Percentiles rank a stretch among this genome's conserved stretches.
Evolutionary conservation across 2,329 filamentous ascomycete genomes (phyloP).

Genomic region (Ophiocordyceps australis): DNA sequence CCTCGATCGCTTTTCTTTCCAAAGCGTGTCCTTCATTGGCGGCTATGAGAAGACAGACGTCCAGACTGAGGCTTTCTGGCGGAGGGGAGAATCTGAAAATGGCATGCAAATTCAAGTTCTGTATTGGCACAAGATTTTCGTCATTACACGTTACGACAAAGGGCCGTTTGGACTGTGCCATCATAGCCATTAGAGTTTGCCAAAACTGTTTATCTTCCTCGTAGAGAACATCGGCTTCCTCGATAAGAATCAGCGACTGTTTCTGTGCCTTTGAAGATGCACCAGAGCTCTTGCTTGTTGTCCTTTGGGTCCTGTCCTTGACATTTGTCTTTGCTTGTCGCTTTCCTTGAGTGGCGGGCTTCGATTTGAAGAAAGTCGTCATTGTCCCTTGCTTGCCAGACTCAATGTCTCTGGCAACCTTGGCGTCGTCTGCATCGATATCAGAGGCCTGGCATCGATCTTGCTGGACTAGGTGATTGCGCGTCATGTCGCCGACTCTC

Average conservation of each 20-base stretch:
- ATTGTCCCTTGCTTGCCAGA: slow-evolving; percentile 62
- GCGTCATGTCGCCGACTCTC: slow-evolving; percentile 89
- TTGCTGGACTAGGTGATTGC: slow-evolving; percentile 68
- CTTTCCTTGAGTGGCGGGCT: slow-evolving; percentile 12
- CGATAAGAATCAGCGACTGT: slow-evolving; percentile 83
- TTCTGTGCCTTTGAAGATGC: slow-evolving; percentile 42
- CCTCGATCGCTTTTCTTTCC: slow-evolving; percentile 42
- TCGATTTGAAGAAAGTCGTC: slow-evolving; percentile 60
- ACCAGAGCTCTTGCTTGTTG: too few relatives aligned
- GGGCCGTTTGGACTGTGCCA: slow-evolving; percentile 71
- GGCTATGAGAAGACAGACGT: slow-evolving; percentile 67
- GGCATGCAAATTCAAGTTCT: slow-evolving; percentile 62
- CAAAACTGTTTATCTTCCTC: slow-evolving; percentile 95
- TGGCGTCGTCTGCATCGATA: slow-evolving; percentile 10
- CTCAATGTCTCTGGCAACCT: slow-evolving; percentile 31
- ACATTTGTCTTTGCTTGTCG: too few relatives aligned
- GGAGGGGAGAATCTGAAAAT: slow-evolving; percentile 61
- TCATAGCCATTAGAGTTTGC: slow-evolving; percentile 60
- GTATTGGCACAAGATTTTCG: slow-evolving; percentile 61
- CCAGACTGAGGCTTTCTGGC: slow-evolving; percentile 48
- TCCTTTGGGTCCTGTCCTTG: too few relatives aligned
- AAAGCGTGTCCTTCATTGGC: slow-evolving; percentile 81
- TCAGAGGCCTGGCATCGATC: slow-evolving; percentile 16
- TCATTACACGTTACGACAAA: slow-evolving; percentile 94
- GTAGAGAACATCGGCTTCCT: slow-evolving; percentile 86